These are phyloP conservation scores for Trametes gibbosa DNA, from an alignment of 768 basidiomycete species.

Conservation along the genomic window DNA sequence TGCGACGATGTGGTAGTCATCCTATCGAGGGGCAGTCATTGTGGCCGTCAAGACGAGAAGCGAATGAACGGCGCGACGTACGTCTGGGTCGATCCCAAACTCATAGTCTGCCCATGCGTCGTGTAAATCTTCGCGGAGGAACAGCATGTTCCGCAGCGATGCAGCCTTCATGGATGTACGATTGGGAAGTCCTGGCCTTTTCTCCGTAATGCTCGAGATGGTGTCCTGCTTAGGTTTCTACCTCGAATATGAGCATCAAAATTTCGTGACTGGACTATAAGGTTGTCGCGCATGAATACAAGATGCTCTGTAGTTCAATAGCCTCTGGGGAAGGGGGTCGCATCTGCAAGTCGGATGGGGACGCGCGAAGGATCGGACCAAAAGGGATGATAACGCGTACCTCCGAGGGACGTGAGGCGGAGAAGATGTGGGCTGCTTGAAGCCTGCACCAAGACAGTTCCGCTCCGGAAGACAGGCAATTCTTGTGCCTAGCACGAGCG, in stretches of 20 bases:
- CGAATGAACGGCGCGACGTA: slow-evolving; percentile 13
- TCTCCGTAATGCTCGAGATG: too few relatives aligned
- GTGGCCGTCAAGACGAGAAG: too few relatives aligned
- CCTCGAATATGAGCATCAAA: too few relatives aligned
- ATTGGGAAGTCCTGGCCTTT: not conserved
- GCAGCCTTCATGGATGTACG: slow-evolving; percentile 17
- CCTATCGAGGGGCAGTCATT: slow-evolving; percentile 14
- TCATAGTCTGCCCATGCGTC: slow-evolving; percentile 27
- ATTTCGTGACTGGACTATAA: too few relatives aligned
- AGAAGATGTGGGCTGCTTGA: not conserved
- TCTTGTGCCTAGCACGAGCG: not conserved
- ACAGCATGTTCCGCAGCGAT: slow-evolving; percentile 30
- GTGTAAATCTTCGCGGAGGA: slow-evolving; percentile 28
- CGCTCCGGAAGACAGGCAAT: not conserved
- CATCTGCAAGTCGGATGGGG: too few relatives aligned
- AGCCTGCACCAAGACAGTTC: slow-evolving; percentile 3
- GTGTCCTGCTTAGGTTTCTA: too few relatives aligned
- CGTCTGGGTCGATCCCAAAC: slow-evolving; percentile 29
- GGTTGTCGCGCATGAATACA: too few relatives aligned
- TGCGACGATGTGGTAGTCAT: slow-evolving; percentile 31
- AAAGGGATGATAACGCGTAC: too few relatives aligned
- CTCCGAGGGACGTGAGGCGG: not conserved
- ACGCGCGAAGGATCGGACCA: too few relatives aligned
- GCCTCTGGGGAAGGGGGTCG: too few relatives aligned
- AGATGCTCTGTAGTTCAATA: too few relatives aligned